Evolutionary conservation across 2,329 filamentous ascomycete species (phyloP).

Genomic region (Sordariomycetes sp.): DNA sequence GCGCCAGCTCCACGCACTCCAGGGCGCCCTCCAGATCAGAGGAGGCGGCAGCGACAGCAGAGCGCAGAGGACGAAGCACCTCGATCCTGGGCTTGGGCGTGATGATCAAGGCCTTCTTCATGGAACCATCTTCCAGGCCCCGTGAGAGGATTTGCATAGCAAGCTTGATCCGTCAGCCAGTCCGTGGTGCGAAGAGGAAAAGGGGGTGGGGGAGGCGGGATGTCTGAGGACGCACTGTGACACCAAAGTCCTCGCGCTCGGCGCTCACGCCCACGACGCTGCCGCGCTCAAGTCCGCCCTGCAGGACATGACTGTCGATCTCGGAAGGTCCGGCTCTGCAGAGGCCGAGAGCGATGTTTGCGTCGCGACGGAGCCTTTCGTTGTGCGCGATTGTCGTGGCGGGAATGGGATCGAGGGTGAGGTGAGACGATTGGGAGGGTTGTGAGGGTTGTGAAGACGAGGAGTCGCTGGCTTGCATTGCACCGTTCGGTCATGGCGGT

Average conservation of each 20-base stretch:
- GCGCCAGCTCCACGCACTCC: slow-evolving; percentile 41
- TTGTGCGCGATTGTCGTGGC: slow-evolving; percentile 29
- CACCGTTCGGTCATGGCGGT: too few relatives aligned
- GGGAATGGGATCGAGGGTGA: slow-evolving; percentile 31
- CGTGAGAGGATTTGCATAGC: slow-evolving; percentile 37
- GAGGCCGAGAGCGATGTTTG: slow-evolving; percentile 16
- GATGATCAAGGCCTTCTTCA: slow-evolving; percentile 29
- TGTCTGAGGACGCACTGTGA: slow-evolving; percentile 34
- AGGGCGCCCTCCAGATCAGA: slow-evolving; percentile 23
- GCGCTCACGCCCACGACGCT: slow-evolving; percentile 44
- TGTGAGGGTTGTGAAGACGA: too few relatives aligned
- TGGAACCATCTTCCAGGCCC: slow-evolving; percentile 19
- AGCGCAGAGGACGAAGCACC: slow-evolving; percentile 30
- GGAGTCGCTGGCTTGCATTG: too few relatives aligned
- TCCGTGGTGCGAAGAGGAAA: neutral
- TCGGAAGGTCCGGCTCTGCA: slow-evolving; percentile 34
- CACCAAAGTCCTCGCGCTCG: slow-evolving; percentile 38
- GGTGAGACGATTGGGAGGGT: too few relatives aligned
- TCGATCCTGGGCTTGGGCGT: slow-evolving; percentile 34
- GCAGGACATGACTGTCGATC: slow-evolving; percentile 37
- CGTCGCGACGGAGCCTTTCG: slow-evolving; percentile 26
- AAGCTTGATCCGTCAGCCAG: slow-evolving; percentile 12
- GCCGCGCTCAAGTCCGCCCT: slow-evolving; percentile 39
- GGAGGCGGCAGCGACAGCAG: slow-evolving; percentile 28
- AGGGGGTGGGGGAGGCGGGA: neutral